Percentiles rank a stretch among this genome's conserved stretches.
Conservation (phyloP, 768 basidiomycete genomes). For the Lyophyllum semitale region DNA sequence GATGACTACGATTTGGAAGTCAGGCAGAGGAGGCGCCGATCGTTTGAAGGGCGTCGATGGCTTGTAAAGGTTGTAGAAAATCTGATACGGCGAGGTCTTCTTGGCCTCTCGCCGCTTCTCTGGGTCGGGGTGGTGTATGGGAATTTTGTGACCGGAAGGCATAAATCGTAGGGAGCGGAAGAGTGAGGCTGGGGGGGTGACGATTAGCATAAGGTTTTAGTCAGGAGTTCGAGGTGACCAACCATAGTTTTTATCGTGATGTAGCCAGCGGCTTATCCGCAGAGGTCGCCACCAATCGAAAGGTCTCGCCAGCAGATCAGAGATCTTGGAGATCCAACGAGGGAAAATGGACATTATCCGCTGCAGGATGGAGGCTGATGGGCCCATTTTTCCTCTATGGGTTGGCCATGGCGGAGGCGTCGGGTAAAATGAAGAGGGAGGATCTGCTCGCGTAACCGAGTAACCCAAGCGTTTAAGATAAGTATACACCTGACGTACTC, state of each 20-base stretch:
- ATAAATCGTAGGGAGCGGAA: slow-evolving; percentile 75
- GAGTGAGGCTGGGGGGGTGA: slow-evolving; percentile 52
- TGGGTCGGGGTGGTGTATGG: slow-evolving; percentile 38
- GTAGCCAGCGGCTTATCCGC: slow-evolving; percentile 46
- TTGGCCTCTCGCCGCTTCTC: slow-evolving; percentile 18
- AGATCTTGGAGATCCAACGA: slow-evolving; percentile 30
- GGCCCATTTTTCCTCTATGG: slow-evolving; percentile 12
- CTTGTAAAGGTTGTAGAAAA: slow-evolving; percentile 92
- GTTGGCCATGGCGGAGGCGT: slow-evolving; percentile 38
- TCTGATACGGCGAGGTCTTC: slow-evolving; percentile 61
- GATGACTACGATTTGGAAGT: slow-evolving; percentile 85
- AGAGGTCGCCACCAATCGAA: slow-evolving; percentile 72
- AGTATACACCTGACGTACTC: slow-evolving; percentile 71
- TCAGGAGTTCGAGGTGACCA: slow-evolving; percentile 14
- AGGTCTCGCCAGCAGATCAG: slow-evolving; percentile 28
- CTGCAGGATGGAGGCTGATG: slow-evolving; percentile 30
- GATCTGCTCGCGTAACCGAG: slow-evolving; percentile 70
- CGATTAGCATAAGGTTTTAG: slow-evolving; percentile 1
- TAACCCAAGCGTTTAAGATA: slow-evolving; percentile 94
- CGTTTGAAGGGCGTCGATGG: slow-evolving; percentile 85
- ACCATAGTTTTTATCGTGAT: slow-evolving; percentile 57
- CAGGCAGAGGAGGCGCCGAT: slow-evolving; percentile 73
- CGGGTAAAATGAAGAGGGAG: slow-evolving; percentile 29
- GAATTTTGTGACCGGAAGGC: slow-evolving; percentile 59
- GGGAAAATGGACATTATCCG: slow-evolving; percentile 36